Percentiles rank a stretch among this genome's conserved stretches.
These are phyloP conservation scores for Austroboletus novae-zelandiae DNA, from an alignment of 1,284 basidiomycete genomes.

Conservation along the genomic window DNA sequence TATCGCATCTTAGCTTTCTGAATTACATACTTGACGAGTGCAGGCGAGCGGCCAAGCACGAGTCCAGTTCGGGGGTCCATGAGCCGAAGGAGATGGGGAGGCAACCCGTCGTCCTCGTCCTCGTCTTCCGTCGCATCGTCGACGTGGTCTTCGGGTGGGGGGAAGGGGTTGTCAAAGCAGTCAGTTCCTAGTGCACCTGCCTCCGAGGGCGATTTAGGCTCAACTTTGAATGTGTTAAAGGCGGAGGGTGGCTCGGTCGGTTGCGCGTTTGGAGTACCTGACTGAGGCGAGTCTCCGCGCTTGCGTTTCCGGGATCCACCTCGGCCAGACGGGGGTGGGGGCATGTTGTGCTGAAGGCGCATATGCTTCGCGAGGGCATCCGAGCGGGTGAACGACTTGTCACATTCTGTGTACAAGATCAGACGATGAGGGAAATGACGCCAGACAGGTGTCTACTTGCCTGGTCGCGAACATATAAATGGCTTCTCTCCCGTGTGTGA, in stretches of 20 bases:
- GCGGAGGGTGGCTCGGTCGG: conserved; percentile 32
- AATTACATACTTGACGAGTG: conserved; percentile 68
- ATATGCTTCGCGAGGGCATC: conserved; percentile 91
- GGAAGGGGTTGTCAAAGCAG: conserved; percentile 26
- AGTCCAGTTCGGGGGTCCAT: conserved; percentile 54
- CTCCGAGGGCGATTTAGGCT: conserved; percentile 47
- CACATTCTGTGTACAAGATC: conserved; percentile 62
- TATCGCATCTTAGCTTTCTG: conserved; percentile 74
- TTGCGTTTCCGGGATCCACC: conserved; percentile 69
- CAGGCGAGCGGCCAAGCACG: conserved; percentile 57
- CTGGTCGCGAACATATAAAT: conserved; percentile 78
- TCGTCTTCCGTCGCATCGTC: conserved; percentile 28
- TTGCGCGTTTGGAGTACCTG: conserved; percentile 23
- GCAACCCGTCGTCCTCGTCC: conserved; percentile 45
- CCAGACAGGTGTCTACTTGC: conserved; percentile 39
- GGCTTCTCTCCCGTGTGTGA: conserved; percentile 94
- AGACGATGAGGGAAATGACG: not conserved
- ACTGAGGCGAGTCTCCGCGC: conserved; percentile 39
- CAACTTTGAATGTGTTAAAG: conserved; percentile 66
- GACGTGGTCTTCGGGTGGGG: conserved; percentile 18
- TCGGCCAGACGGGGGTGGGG: conserved; percentile 66
- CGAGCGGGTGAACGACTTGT: conserved; percentile 90
- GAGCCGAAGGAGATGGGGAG: conserved; percentile 46
- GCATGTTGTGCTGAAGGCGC: conserved; percentile 81
- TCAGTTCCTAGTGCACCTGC: conserved; percentile 23